Conservation (phyloP, 345 rosid species). For the Pistacia vera region DNA sequence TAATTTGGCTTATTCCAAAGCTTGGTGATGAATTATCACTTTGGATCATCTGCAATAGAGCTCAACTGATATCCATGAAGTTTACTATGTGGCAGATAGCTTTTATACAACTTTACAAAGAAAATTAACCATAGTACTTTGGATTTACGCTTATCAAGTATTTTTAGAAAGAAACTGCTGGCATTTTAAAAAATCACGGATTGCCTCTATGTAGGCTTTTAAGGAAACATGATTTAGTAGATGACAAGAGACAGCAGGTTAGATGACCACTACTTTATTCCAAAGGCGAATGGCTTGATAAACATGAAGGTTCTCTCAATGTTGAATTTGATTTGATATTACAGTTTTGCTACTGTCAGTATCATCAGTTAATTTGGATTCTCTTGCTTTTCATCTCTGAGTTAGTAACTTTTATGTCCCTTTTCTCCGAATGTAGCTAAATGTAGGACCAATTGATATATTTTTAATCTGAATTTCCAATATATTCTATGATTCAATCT, state of each 20-base stretch:
- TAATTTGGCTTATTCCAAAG: background rate
- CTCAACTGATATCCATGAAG: background rate
- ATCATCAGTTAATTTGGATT: background rate
- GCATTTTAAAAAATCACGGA: background rate
- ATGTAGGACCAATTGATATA: background rate
- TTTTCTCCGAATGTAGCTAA: background rate
- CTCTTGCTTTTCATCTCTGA: background rate
- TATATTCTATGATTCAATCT: background rate
- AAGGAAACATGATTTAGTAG: background rate
- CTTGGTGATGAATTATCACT: background rate
- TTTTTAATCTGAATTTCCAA: background rate
- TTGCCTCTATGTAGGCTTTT: slow-evolving; percentile 1
- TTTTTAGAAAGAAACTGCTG: background rate
- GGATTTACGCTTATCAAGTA: background rate
- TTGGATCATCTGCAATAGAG: slow-evolving; percentile 9
- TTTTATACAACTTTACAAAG: background rate
- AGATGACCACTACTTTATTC: background rate
- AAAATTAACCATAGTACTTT: background rate
- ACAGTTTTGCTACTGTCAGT: background rate
- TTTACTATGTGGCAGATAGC: background rate
- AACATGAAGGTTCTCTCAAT: background rate
- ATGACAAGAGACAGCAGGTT: background rate
- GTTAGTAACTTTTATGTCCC: background rate
- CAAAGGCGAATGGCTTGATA: background rate
- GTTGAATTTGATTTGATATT: background rate